Evolutionary conservation across 2,329 filamentous ascomycete species (phyloP).

Genomic region (Raffaelea albimanens): DNA sequence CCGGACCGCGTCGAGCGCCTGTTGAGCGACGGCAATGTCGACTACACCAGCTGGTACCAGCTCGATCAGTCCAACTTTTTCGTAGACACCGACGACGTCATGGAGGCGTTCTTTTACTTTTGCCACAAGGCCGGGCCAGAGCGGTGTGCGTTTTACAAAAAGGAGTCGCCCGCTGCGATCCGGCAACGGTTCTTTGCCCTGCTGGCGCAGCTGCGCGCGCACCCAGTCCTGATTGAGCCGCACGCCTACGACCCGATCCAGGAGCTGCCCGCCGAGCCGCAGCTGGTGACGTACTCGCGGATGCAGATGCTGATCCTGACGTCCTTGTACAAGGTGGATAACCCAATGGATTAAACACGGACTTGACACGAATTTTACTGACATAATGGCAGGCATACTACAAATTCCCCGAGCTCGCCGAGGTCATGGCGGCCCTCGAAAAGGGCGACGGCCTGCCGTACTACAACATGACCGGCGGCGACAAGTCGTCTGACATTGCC

Average conservation of each 20-base stretch:
- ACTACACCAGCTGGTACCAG: slow-evolving; percentile 44
- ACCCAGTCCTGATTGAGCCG: slow-evolving; percentile 31
- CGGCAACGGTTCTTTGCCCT: slow-evolving; percentile 28
- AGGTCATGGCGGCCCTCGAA: slow-evolving; percentile 31
- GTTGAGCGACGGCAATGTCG: slow-evolving; percentile 41
- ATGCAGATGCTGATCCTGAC: slow-evolving; percentile 32
- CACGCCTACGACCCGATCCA: slow-evolving; percentile 13
- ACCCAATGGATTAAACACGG: no score
- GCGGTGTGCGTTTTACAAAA: slow-evolving; percentile 32
- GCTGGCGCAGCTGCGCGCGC: slow-evolving; percentile 27
- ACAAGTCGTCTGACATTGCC: slow-evolving; percentile 1
- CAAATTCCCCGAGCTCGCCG: slow-evolving; percentile 31
- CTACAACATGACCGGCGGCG: slow-evolving; percentile 22
- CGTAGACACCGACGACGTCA: slow-evolving; percentile 41
- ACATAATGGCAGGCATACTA: no score
- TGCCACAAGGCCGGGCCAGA: slow-evolving; percentile 42
- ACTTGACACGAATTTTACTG: no score
- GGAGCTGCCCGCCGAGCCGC: slow-evolving; percentile 28
- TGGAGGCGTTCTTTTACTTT: slow-evolving; percentile 40
- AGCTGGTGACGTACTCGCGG: slow-evolving; percentile 38
- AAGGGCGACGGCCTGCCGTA: slow-evolving; percentile 33
- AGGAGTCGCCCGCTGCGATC: slow-evolving; percentile 24
- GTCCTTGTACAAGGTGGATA: slow-evolving; percentile 33
- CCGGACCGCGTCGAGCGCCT: slow-evolving; percentile 39
- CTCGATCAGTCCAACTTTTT: slow-evolving; percentile 36